Evolutionary conservation across 177 flowering plant species (phyloP), one percentile per base, ranked within the genome.

Genomic region (Telopea speciosissima): DNA sequence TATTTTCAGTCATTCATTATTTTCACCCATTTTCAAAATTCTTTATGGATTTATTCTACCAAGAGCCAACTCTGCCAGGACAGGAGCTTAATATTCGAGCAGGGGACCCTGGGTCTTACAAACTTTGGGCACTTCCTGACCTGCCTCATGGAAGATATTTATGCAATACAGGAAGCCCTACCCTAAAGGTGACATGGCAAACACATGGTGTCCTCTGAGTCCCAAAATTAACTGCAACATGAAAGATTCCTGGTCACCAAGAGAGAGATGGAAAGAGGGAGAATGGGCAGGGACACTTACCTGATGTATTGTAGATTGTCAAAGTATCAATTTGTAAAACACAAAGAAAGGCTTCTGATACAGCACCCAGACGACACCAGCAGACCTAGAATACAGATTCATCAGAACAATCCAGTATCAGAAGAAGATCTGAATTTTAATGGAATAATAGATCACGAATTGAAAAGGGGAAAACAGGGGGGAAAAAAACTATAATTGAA

Each of bases 291-390:
- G 25, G 24, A 52, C 28, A 70, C 79, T 79, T 70, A 90, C 99
- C 97, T 69, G 95, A 86, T 42, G 79, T 77, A 56, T 74, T 84
- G 78, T 86, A 93, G 40, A 91, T 83, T 56, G 98, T 86, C 81
- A 95, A 78, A 63, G 81, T 79, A 69, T 86, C 89, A 76, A 66
- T 66, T 80, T 87, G 93, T 66, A 95, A 78, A 63, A 87, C 84
- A 81, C 94, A 95, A 33, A 95, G 91, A 71, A 80, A 71, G 56
- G 97, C 85, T 79, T 90, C 95, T 13, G 90, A 73, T 71, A 72
- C 69, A 33, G 82, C 82, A 75, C 87, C 85, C 80, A 93, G 78
- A 42, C 83, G 89, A 80, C 96, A 89, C 98, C 99, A 95, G 84
- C 96, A 90, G 26, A 82, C 97, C 99, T 95, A 75, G 0, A 74